Conservation (phyloP, 345 rosid species). For the Jatropha curcas region DNA sequence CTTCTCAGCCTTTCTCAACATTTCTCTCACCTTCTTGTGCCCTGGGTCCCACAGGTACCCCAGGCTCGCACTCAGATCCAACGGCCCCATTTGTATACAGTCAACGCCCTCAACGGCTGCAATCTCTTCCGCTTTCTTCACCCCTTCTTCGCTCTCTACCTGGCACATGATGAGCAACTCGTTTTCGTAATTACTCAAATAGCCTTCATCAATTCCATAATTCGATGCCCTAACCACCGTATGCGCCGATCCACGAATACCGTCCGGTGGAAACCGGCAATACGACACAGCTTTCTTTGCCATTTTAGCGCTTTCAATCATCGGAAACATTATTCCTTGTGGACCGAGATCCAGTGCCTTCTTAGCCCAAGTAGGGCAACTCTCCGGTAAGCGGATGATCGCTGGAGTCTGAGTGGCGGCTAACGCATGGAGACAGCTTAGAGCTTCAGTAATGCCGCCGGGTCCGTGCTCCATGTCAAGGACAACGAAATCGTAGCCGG, state of each 20-base stretch:
- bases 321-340: constrained; percentile 88
- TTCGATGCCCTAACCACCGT: constrained; percentile 75
- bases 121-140: constrained; percentile 64
- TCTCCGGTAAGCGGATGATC: constrained; percentile 79
- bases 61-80: constrained; percentile 86
- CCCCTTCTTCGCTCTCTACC: constrained; percentile 77
- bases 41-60: constrained; percentile 95
- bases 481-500: constrained; percentile 88
- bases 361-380: constrained; percentile 70
- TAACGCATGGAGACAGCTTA: constrained; percentile 67
- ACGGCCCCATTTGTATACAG: constrained; percentile 92
- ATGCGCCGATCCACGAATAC: constrained; percentile 86
- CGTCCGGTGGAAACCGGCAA: constrained; percentile 76
- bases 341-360: constrained; percentile 94
- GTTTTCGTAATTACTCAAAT: constrained; percentile 60
- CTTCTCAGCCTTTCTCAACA: constrained; percentile 67
- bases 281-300: constrained; percentile 80
- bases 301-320: constrained; percentile 63
- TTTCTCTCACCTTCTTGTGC: constrained; percentile 75
- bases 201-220: constrained; percentile 85
- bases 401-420: constrained; percentile 57
- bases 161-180: constrained; percentile 86
- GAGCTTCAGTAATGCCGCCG: constrained; percentile 75
- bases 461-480: constrained; percentile 97
- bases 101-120: constrained; percentile 85